Evolutionary conservation across 805 yeast species (phyloP).

Genomic region (Zygosaccharomyces gambellarensis): DNA sequence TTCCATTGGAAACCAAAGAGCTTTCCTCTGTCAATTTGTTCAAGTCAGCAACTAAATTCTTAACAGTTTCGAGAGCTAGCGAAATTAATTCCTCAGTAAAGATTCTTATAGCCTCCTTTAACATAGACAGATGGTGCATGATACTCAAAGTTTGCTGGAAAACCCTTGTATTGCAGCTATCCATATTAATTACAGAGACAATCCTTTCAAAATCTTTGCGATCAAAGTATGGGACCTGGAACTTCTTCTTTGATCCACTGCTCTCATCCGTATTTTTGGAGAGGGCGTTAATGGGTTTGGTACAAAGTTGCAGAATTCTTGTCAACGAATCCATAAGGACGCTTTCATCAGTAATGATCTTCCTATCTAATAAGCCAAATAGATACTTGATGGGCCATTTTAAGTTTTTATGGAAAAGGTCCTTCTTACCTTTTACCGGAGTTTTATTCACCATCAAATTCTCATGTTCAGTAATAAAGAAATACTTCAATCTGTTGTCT

Average conservation of each 20-base stretch:
- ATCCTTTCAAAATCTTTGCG: constrained; percentile 56
- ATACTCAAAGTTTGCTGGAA: constrained; percentile 79
- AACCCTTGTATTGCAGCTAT: constrained; percentile 79
- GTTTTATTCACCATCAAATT: constrained; percentile 38
- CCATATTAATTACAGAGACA: constrained; percentile 64
- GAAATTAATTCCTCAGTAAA: constrained; percentile 65
- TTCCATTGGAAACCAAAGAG: constrained; percentile 34
- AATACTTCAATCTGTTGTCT: constrained; percentile 63
- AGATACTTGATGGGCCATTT: constrained; percentile 72
- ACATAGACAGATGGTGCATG: constrained; percentile 66
- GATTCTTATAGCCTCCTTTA: constrained; percentile 56
- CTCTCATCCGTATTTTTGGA: constrained; percentile 38
- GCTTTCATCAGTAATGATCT: constrained; percentile 64
- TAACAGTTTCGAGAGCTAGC: constrained; percentile 58
- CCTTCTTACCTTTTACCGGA: constrained; percentile 34
- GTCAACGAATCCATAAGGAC: constrained; percentile 73
- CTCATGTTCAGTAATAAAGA: constrained; percentile 76
- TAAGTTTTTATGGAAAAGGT: constrained; percentile 32
- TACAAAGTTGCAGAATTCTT: constrained; percentile 67
- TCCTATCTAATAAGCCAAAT: constrained; percentile 56
- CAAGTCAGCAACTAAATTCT: constrained; percentile 51
- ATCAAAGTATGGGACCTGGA: constrained; percentile 59
- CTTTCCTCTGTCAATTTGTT: constrained; percentile 45
- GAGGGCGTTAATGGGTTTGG: constrained; percentile 62
- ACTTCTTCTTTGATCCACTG: constrained; percentile 27